Evolutionary conservation across 2,329 filamentous ascomycete genomes (phyloP), one percentile per base, ranked within the genome.

Genomic region (Colletotrichum sp.): DNA sequence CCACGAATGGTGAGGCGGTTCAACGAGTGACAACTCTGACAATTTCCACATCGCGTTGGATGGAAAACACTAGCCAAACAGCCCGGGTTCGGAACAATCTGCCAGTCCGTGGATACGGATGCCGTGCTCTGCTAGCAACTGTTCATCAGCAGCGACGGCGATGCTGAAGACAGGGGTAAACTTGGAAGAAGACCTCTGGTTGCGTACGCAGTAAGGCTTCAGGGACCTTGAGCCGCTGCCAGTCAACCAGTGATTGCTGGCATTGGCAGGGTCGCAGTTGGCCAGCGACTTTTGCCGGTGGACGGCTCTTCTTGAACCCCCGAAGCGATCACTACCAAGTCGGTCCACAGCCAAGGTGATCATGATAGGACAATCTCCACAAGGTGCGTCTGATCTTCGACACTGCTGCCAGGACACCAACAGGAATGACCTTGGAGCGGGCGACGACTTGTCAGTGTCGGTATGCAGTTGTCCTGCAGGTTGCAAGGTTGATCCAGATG

Each of bases 301-400:
- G 52, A 32, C 34, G 24, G 69, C 32, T 24, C 26, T 43, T 67
- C 39, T 21, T 68, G 43, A 30, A 67, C 28, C 34, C 69, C 43
- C 70, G 63, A 57, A 75, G 69, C 61, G 72, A 75, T 75, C 68
- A 57, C 64, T 68, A 52, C 70, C 73, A 36, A 68, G 73, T 64
- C 32, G 43, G 73, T 59, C 34, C 6, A n/a, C 6, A 24, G n/a
- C 69, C 48, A 73, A 59, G 57, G 60, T 64, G 64, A 75, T 75
- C 32, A n/a, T 67, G 70, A 75, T 75, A 73, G 57, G 64, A 55
- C 43, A 67, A 52, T 73, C 73, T 36, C 63, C 70, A 73, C 70
- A 64, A 63, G 32, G 57, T 72, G 55, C 73, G 55, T 75, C 69
- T 72, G 73, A 75, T 72, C 69, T 75, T 67, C 73, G 60, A 43